These are phyloP conservation scores for Syzygium aromaticum DNA, from an alignment of 345 rosid species.

Conservation along the genomic window DNA sequence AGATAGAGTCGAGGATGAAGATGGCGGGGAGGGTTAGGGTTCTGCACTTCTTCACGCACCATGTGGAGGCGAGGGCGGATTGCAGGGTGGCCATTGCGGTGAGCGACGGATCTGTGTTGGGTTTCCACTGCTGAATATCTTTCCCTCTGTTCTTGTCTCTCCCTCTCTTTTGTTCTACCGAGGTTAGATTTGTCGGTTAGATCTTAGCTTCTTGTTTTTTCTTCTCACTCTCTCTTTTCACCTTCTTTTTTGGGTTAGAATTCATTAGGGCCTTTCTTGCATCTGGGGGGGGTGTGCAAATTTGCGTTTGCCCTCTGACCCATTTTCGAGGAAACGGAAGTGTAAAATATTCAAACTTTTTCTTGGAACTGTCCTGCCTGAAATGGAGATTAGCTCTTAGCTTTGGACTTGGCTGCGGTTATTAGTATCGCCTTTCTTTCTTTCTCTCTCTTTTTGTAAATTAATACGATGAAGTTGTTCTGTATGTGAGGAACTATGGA, in stretches of 20 bases:
- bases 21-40: conserved; percentile 91
- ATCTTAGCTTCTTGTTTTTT: background rate
- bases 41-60: conserved; percentile 73
- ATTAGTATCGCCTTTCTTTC: background rate
- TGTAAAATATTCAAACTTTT: background rate
- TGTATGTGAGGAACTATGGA: background rate
- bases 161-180: background rate
- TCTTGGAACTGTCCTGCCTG: too few species aligned
- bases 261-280: background rate
- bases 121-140: conserved; percentile 57
- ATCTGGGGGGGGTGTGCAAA: background rate
- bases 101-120: conserved; percentile 81
- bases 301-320: background rate
- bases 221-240: background rate
- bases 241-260: background rate
- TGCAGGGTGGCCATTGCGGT: conserved; percentile 71
- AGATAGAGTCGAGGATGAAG: conserved; percentile 76
- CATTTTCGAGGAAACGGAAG: background rate
- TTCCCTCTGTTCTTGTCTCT: background rate
- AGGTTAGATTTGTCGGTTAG: background rate
- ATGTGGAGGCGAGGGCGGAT: conserved; percentile 48
- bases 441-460: background rate
- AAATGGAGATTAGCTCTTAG: background rate
- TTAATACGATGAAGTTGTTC: background rate
- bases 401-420: background rate